Evolutionary conservation across 306 rosid genomes (phyloP).

Genomic region (Cicer bijugum): DNA sequence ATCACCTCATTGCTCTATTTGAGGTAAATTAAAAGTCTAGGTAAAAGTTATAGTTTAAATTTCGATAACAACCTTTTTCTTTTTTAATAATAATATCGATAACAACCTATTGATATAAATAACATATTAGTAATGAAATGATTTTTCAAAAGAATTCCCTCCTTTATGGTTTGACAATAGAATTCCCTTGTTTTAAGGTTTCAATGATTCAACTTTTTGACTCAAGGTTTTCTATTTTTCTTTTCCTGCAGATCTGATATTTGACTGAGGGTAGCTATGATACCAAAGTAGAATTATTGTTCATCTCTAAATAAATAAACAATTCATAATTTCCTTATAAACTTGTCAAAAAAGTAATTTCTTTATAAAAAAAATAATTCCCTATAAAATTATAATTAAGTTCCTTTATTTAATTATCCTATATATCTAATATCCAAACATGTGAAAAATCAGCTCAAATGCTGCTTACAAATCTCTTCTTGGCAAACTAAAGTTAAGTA

Average conservation of each 20-base stretch:
- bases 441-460: no score
- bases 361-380: no score
- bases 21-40: background rate
- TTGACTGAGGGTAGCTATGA: conserved; percentile 8
- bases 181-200: conserved; percentile 19
- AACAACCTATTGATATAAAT: background rate
- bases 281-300: no score
- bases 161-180: background rate
- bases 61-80: background rate
- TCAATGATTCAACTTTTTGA: conserved; percentile 23
- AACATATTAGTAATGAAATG: background rate
- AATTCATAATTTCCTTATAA: no score
- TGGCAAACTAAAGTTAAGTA: no score
- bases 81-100: background rate
- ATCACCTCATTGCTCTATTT: background rate
- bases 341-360: no score
- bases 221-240: background rate
- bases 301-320: no score
- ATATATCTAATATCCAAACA: no score
- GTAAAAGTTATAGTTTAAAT: background rate
- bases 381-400: no score
- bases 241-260: conserved; percentile 1
- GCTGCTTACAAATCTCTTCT: no score
- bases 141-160: background rate
- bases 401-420: no score